Conservation (phyloP, 2,329 filamentous ascomycete genomes). For the Diaporthe humulicola region DNA sequence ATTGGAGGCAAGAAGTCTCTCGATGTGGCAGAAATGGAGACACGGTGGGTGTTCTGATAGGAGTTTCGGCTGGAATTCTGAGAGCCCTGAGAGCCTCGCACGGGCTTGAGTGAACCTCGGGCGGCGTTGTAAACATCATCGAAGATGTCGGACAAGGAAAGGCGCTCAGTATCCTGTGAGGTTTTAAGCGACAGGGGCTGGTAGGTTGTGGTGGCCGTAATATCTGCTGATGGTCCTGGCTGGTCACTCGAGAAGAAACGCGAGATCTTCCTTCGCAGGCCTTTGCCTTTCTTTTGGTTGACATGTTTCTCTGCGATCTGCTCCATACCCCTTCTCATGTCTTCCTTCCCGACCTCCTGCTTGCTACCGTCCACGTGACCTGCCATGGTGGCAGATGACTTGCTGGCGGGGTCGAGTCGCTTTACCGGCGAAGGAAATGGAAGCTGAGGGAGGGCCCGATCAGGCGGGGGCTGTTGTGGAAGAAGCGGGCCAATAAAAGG, state of each 20-base stretch:
- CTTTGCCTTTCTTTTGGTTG: constrained; percentile 14
- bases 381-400: background rate
- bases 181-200: constrained; percentile 33
- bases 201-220: background rate
- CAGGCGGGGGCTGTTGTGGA: constrained; percentile 29
- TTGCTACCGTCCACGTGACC: background rate
- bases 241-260: constrained; percentile 31
- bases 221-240: background rate
- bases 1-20: background rate
- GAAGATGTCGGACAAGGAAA: constrained; percentile 37
- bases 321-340: background rate
- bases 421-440: constrained; percentile 13
- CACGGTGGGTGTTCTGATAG: background rate
- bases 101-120: constrained; percentile 6
- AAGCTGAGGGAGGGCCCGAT: constrained; percentile 17
- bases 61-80: constrained; percentile 6
- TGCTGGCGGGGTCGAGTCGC: background rate
- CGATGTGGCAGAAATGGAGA: background rate
- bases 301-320: background rate
- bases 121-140: constrained; percentile 35
- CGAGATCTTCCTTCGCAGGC: constrained; percentile 37
- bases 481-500: constrained; percentile 29
- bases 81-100: constrained; percentile 27
- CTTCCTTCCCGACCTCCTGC: background rate
- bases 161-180: constrained; percentile 31